Percentiles rank a stretch among this genome's conserved stretches.
These are phyloP conservation scores for Alternaria sp. DNA, from an alignment of 2,329 filamentous ascomycete genomes.

Conservation along the genomic window DNA sequence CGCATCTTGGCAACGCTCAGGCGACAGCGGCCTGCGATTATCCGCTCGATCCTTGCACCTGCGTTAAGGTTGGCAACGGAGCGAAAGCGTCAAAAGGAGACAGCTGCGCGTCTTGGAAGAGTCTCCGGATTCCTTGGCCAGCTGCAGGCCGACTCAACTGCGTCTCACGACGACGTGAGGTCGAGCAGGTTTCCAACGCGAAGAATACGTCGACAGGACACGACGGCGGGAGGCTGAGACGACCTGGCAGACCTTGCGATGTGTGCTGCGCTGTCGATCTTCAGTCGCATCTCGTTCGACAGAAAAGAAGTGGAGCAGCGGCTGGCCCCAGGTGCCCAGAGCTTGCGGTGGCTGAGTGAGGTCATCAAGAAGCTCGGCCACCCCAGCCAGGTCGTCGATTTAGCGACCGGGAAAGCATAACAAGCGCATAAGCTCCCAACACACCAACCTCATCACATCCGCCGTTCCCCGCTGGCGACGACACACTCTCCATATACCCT, in stretches of 20 bases:
- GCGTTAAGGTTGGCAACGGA: conserved; percentile 4
- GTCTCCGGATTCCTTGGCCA: conserved; percentile 10
- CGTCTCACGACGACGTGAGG: not conserved
- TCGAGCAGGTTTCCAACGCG: not conserved
- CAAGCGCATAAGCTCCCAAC: conserved; percentile 14
- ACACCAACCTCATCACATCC: conserved; percentile 13
- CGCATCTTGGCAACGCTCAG: conserved; percentile 16
- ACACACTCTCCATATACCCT: conserved; percentile 11
- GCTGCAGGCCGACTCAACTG: not conserved
- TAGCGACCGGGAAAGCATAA: conserved; percentile 15
- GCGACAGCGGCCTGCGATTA: conserved; percentile 5
- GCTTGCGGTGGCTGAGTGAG: conserved; percentile 16
- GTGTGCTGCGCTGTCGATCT: conserved; percentile 13
- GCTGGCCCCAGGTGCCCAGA: conserved; percentile 6
- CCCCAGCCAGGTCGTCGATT: conserved; percentile 11
- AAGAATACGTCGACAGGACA: not conserved
- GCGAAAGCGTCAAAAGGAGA: not conserved
- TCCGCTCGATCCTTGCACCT: conserved; percentile 2
- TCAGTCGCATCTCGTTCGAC: not conserved
- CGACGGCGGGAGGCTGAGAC: not conserved
- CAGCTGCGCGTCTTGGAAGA: conserved; percentile 5
- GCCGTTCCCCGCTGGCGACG: conserved; percentile 34
- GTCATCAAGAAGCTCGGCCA: conserved; percentile 27
- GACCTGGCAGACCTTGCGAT: not conserved
- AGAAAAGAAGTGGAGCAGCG: conserved; percentile 7